phyloP scores from a whole-genome alignment of 2,329 filamentous ascomycete genomes.

The Kalmusia sp. region DNA sequence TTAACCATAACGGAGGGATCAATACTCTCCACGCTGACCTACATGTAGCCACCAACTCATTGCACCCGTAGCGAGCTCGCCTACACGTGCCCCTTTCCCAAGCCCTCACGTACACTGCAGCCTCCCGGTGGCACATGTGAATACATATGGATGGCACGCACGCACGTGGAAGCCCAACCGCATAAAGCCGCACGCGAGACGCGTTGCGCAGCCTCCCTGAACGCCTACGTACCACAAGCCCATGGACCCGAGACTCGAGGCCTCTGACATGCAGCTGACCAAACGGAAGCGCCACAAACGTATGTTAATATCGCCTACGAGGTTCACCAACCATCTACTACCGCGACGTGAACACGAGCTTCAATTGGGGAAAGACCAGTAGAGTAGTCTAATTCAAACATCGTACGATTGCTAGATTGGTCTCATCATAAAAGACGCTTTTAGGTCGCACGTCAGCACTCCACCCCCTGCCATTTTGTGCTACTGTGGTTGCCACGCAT shows the following conservation, averaged over 20 bases:
- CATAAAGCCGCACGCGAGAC: slow-evolving; percentile 14
- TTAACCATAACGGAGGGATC: too few species aligned
- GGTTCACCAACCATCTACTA: not conserved
- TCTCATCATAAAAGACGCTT: too few species aligned
- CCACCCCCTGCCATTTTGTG: not conserved
- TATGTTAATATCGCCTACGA: too few species aligned
- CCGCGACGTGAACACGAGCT: too few species aligned
- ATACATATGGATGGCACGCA: not conserved
- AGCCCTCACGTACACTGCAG: not conserved
- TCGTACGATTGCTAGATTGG: too few species aligned
- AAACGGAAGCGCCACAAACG: not conserved
- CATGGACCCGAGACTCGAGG: not conserved
- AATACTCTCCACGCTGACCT: too few species aligned
- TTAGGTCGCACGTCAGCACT: too few species aligned
- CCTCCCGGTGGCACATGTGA: not conserved
- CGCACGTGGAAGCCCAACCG: slow-evolving; percentile 11
- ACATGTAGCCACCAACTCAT: not conserved
- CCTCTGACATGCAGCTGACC: not conserved
- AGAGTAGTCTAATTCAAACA: too few species aligned
- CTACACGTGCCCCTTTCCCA: not conserved
- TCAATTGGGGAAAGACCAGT: too few species aligned
- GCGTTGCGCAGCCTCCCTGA: not conserved
- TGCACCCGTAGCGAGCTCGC: not conserved
- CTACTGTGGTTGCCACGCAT: not conserved
- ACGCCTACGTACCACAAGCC: not conserved